Evolutionary conservation across 306 rosid genomes (phyloP), one percentile per base, ranked within the genome.

Genomic region (Fragaria vesca): DNA sequence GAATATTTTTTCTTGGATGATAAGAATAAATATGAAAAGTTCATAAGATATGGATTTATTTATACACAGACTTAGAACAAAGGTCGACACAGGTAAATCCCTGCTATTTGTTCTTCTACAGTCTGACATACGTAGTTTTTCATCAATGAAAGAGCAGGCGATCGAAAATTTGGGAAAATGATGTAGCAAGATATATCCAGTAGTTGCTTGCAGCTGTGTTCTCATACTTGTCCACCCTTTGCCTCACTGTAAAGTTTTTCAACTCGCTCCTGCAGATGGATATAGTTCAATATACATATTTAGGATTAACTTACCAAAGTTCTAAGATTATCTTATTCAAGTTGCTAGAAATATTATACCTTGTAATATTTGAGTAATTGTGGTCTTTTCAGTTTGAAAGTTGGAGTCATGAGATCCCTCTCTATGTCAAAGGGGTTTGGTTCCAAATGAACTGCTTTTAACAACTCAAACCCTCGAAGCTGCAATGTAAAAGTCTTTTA

Each of bases 391-490:
- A 95, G 82, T 79, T 95, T 95, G 81, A 88, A 95, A 71, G 98
- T 95, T 69, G 97, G 98, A 72, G 98, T 92, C 73, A 88, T 51
- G 30, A 92, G 82, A 87, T 92, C 98, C 86, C 98, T 91, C 80
- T 89, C 97, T 80, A 95, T 87, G 88, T 88, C 97, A 75, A 95
- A 95, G 45, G 91, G 92, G 69, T 66, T 83, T 75, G 97, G 90
- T 72, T 95, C 98, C 89, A 95, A 83, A 82, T 92, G 85, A 82
- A 95, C 71, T 21, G 93, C 96, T 84, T 92, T 92, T 76, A 92
- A 84, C 82, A 82, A 81, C 88, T 95, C 98, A 84, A 92, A 95
- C 46, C 98, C 97, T 80, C 89, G 91, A 81, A 95, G 97, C 98
- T 95, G 91, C 48, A 78, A 79, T 51, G 60, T 3, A 17, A 63